Evolutionary conservation across 768 basidiomycete species (phyloP).

Genomic region (Phaffia tasmanica): DNA sequence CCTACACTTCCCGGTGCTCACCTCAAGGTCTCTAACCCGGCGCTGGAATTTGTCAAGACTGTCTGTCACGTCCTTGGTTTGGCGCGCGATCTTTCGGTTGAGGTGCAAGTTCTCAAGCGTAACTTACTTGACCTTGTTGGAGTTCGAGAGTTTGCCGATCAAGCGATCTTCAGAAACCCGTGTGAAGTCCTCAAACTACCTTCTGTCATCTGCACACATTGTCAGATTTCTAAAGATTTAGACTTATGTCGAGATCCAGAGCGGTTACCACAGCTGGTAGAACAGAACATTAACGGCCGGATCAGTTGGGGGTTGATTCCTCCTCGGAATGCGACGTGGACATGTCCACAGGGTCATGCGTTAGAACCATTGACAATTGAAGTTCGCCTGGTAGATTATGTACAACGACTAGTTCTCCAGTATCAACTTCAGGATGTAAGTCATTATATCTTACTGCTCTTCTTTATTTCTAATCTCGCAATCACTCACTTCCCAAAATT

Average conservation of each 20-base stretch:
- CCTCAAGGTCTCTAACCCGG: slow-evolving; percentile 62
- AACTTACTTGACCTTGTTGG: slow-evolving; percentile 79
- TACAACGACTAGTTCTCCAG: slow-evolving; percentile 56
- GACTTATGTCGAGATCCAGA: slow-evolving; percentile 91
- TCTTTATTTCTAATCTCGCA: neutral
- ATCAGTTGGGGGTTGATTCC: slow-evolving; percentile 32
- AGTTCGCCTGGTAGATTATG: slow-evolving; percentile 65
- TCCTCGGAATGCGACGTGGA: slow-evolving; percentile 41
- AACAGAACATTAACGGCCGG: slow-evolving; percentile 10
- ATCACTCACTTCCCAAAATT: neutral
- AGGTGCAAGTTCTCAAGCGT: slow-evolving; percentile 77
- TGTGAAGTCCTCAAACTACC: slow-evolving; percentile 68
- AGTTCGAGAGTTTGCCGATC: slow-evolving; percentile 71
- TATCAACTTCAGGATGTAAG: slow-evolving; percentile 72
- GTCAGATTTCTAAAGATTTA: slow-evolving; percentile 50
- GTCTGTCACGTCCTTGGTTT: slow-evolving; percentile 68
- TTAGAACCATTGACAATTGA: slow-evolving; percentile 85
- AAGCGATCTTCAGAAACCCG: slow-evolving; percentile 80
- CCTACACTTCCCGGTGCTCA: slow-evolving; percentile 79
- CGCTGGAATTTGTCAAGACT: slow-evolving; percentile 81
- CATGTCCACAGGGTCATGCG: slow-evolving; percentile 58
- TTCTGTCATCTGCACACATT: slow-evolving; percentile 78
- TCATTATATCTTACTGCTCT: neutral
- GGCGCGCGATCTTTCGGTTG: slow-evolving; percentile 67
- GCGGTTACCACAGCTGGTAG: slow-evolving; percentile 48